A percentile compares a stretch with the other conserved stretches of the same genome.
Conservation (phyloP, 108 stramenopile genomes). For the Skeletonema costatum region DNA sequence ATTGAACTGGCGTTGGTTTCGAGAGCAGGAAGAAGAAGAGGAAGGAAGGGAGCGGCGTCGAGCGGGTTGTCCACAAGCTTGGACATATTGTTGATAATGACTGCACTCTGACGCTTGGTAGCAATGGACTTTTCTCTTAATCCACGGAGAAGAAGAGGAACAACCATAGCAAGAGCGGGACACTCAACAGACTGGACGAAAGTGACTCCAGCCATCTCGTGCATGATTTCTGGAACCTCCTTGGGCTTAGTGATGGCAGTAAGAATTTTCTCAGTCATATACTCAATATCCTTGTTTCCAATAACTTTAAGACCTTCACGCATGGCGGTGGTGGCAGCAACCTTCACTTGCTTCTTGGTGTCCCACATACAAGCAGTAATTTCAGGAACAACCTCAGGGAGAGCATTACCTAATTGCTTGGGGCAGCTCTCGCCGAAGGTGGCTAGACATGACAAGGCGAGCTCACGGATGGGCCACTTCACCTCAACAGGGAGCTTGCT, state of each 20-base stretch:
- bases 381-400: slow-evolving; percentile 93
- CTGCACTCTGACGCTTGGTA: slow-evolving; percentile 97
- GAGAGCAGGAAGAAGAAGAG: slow-evolving; percentile 93
- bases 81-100: slow-evolving; percentile 99
- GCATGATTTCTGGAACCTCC: slow-evolving; percentile 96
- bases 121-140: slow-evolving; percentile 91
- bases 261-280: slow-evolving; percentile 95
- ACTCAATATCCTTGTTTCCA: slow-evolving; percentile 99
- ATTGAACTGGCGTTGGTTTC: slow-evolving; percentile 93
- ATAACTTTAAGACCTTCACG: slow-evolving; percentile 88
- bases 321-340: slow-evolving; percentile 93
- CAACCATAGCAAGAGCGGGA: slow-evolving; percentile 98
- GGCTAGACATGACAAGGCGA: slow-evolving; percentile 80
- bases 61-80: slow-evolving; percentile 97
- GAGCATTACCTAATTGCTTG: slow-evolving; percentile 84
- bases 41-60: slow-evolving; percentile 97
- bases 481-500: slow-evolving; percentile 80
- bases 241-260: slow-evolving; percentile 94
- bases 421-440: slow-evolving; percentile 72
- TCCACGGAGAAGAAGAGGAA: slow-evolving; percentile 97
- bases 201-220: slow-evolving; percentile 94
- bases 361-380: slow-evolving; percentile 97
- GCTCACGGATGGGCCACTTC: slow-evolving; percentile 88
- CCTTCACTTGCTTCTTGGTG: slow-evolving; percentile 97
- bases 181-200: slow-evolving; percentile 99